Conservation (phyloP, 75 land plant species). For the Pinus tabuliformis region DNA sequence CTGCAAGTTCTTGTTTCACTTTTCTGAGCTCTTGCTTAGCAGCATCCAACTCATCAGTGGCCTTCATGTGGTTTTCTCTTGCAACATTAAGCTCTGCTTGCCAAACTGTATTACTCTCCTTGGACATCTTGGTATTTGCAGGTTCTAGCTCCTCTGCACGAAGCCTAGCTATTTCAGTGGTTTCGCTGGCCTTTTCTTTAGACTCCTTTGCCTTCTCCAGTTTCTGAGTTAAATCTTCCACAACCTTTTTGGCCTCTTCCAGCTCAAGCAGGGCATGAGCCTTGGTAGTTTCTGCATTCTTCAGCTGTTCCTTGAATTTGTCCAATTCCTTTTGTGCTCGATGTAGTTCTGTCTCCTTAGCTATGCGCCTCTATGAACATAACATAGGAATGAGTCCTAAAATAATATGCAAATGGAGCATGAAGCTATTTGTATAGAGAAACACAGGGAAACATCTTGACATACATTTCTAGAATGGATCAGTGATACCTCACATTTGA, state of each 20-base stretch:
- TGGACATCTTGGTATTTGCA: slow-evolving; percentile 7
- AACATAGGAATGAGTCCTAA: slow-evolving; percentile 3
- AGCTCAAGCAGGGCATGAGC: slow-evolving; percentile 61
- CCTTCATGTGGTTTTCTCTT: slow-evolving; percentile 28
- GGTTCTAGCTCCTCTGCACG: slow-evolving; percentile 45
- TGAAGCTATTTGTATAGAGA: background rate
- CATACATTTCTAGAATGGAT: background rate
- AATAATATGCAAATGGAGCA: background rate
- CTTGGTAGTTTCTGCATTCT: slow-evolving; percentile 58
- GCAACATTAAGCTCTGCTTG: slow-evolving; percentile 38
- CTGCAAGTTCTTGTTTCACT: slow-evolving; percentile 43
- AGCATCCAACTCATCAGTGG: slow-evolving; percentile 47
- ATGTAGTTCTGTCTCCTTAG: slow-evolving; percentile 64
- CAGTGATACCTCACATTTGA: no score
- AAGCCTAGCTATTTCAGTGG: slow-evolving; percentile 31
- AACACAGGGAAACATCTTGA: background rate
- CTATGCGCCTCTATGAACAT: slow-evolving; percentile 41
- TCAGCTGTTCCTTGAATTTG: slow-evolving; percentile 59
- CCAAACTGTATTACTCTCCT: slow-evolving; percentile 14
- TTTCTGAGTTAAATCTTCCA: slow-evolving; percentile 40
- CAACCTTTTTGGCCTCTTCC: slow-evolving; percentile 48
- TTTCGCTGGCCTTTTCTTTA: slow-evolving; percentile 34
- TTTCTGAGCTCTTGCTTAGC: slow-evolving; percentile 56
- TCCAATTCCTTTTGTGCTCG: slow-evolving; percentile 58
- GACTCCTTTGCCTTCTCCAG: slow-evolving; percentile 35